Base-by-base conservation (phyloP, 768 basidiomycete genomes). In the Daedaleopsis sinensis region DNA sequence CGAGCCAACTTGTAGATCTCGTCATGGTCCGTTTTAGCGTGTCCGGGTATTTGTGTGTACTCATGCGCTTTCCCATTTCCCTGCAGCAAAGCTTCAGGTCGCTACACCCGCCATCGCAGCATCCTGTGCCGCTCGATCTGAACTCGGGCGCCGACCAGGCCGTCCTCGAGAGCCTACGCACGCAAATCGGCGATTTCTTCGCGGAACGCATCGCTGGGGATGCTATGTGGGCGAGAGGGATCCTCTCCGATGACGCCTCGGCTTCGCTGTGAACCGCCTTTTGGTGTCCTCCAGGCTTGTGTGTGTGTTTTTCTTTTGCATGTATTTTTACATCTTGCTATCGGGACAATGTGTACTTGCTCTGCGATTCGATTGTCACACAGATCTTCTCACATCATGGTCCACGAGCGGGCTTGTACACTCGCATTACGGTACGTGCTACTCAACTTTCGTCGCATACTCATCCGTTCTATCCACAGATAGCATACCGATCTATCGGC, bases 101-200 rank as follows among this genome's bases (percentile, higher is more conserved):
- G 11, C 75, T 93, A 13, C 80, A 80, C 37, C 84, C 86, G 0
- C 74, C 80, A 0, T 84, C 87, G 15, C 81, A 83, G 53, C 83
- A 83, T 77, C 78, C 85, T 0, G 83, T 85, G 54, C 75, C 87
- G 0, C 72, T 93, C 37, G 81, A 92, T 62, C 67, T 72, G 5
- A 66, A 72, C 0, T 77, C 79, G 52, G 77, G 80, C 15, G 77
- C 73, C 2, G 90, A 93, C 65, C 71, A 73, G 6, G 75, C 69
- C 23, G 70, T 84, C 15, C 72, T 81, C 8, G 73, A 71, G 5
- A 82, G 79, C 57, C 71, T 93, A 48, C 76, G 75, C 7, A 81
- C 85, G 16, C 68, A 80, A 1, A 64, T 93, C 11, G 91, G 91
- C 15, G 80, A 81, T 32, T 82, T 82, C 59, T 90, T 93, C 65